Base-by-base conservation (phyloP, 2,329 filamentous ascomycete genomes). In the Emergomyces orientalis region DNA sequence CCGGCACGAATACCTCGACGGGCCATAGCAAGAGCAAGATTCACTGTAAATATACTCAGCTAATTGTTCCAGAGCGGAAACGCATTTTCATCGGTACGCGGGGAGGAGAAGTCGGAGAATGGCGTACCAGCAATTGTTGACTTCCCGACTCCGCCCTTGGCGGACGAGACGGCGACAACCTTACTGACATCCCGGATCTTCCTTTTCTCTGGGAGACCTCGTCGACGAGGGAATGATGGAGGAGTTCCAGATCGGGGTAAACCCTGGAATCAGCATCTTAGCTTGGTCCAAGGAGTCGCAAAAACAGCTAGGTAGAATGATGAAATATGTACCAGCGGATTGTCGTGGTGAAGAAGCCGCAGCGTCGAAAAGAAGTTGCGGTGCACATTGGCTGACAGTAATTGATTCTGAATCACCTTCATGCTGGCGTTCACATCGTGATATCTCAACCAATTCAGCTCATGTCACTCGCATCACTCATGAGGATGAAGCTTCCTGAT, bases 131-230 rank as follows among this genome's bases (percentile, higher is more conserved):
- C 88, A 54, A 97, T 86, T 8, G 94, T 99, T 69, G 91, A 96
- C 74, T 99, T 99, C 1, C 94, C 94, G 0, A 99, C 94, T n/a
- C 94, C 94, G 2, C 94, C 94, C 73, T 99, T 99, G 17, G 94
- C 94, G 1, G 92, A 97, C 3, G 91, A 96, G 17, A 99, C 90
- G n/a, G 92, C 91, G 64, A 99, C 85, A n/a, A 97, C 86, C 73
- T 96, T 96, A 67, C 86, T 84, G 30, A 99, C 93, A 73, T 92
- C 86, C 32, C 84, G 83, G 68, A 99, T 96, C 69, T 85, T 86
- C 67, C 90, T 85, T 70, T 88, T 87, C 69, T 91, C 84, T 0
- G 94, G 93, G 13, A 96, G 82, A 30, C 90, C 90, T 61, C 90
- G 86, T 77, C 90, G 89, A 47, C 88, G 86, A 39, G 87, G 88